Evolutionary conservation across 1,284 basidiomycete species (phyloP).

Genomic region (Ceraceosorus guamensis): DNA sequence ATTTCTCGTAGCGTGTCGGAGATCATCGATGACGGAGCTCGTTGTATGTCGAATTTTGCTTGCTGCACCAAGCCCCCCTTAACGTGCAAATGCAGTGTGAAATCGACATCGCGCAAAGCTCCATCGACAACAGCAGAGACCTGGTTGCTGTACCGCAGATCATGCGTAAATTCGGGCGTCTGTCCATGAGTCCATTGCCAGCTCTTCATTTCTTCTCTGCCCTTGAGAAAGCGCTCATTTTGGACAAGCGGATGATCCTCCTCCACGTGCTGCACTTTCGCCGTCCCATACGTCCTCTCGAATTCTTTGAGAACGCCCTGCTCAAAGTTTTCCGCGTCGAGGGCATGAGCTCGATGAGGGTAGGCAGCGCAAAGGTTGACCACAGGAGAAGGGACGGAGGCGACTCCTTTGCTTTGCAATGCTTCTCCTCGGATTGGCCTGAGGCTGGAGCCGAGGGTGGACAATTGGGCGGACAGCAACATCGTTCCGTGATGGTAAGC

Average conservation of each 20-base stretch:
- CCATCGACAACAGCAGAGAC: slow-evolving; percentile 6
- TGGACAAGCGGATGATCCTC: slow-evolving; percentile 6
- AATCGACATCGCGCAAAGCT: neutral
- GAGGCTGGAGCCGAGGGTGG: slow-evolving; percentile 27
- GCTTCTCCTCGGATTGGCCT: slow-evolving; percentile 66
- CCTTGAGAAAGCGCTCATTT: neutral
- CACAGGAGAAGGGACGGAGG: slow-evolving; percentile 85
- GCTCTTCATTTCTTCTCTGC: slow-evolving; percentile 54
- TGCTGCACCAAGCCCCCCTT: slow-evolving; percentile 25
- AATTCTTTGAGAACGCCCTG: slow-evolving; percentile 68
- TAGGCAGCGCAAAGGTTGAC: slow-evolving; percentile 65
- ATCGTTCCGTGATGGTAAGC: slow-evolving; percentile 99
- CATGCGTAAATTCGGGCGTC: slow-evolving; percentile 76
- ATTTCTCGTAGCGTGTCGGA: neutral
- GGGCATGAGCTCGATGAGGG: slow-evolving; percentile 36
- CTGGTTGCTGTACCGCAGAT: slow-evolving; percentile 6
- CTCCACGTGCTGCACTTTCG: slow-evolving; percentile 14
- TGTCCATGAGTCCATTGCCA: slow-evolving; percentile 94
- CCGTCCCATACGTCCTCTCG: slow-evolving; percentile 55
- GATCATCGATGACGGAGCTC: no score
- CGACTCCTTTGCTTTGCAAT: slow-evolving; percentile 72
- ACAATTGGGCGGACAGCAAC: slow-evolving; percentile 59
- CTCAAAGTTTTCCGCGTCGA: slow-evolving; percentile 67
- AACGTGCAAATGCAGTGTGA: slow-evolving; percentile 19
- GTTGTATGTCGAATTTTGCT: slow-evolving; percentile 9